Evolutionary conservation across 2,329 filamentous ascomycete genomes (phyloP).

Genomic region (Phialophora tarda): DNA sequence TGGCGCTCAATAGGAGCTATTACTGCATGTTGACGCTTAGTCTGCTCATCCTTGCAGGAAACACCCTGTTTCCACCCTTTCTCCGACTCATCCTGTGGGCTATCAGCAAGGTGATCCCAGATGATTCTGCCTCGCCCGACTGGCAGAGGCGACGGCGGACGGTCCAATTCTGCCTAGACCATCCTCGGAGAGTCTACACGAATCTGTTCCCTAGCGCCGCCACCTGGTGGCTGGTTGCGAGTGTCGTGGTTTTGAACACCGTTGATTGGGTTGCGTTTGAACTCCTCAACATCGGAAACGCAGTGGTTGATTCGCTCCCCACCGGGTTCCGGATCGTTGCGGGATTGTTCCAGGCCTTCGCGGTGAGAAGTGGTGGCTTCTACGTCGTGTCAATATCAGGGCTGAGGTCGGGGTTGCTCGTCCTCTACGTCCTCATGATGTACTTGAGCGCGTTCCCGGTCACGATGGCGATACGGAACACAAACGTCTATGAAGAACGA

Average conservation of each 20-base stretch:
- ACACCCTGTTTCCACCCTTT: slow-evolving; percentile 59
- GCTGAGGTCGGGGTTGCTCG: slow-evolving; percentile 62
- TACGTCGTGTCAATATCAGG: slow-evolving; percentile 56
- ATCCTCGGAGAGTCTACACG: slow-evolving; percentile 68
- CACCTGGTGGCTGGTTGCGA: slow-evolving; percentile 63
- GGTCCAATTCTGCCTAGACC: slow-evolving; percentile 64
- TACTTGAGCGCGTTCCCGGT: slow-evolving; percentile 98
- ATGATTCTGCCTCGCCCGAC: slow-evolving; percentile 42
- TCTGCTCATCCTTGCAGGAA: slow-evolving; percentile 47
- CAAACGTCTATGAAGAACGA: slow-evolving; percentile 74
- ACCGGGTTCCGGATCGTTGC: slow-evolving; percentile 58
- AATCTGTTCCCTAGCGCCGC: slow-evolving; percentile 65
- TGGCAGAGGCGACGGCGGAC: slow-evolving; percentile 52
- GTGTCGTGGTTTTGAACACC: slow-evolving; percentile 59
- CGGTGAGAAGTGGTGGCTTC: slow-evolving; percentile 57
- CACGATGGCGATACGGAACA: slow-evolving; percentile 86
- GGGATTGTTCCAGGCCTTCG: slow-evolving; percentile 64
- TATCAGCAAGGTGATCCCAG: slow-evolving; percentile 55
- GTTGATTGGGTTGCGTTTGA: slow-evolving; percentile 57
- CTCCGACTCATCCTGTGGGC: slow-evolving; percentile 65
- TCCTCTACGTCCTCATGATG: slow-evolving; percentile 98
- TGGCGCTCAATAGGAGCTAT: slow-evolving; percentile 42
- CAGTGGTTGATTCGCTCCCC: slow-evolving; percentile 52
- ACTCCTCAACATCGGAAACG: slow-evolving; percentile 56
- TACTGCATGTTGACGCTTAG: slow-evolving; percentile 44